These are phyloP conservation scores for Kuraishia floccosa DNA, from an alignment of 805 yeast genomes.

Conservation along the genomic window DNA sequence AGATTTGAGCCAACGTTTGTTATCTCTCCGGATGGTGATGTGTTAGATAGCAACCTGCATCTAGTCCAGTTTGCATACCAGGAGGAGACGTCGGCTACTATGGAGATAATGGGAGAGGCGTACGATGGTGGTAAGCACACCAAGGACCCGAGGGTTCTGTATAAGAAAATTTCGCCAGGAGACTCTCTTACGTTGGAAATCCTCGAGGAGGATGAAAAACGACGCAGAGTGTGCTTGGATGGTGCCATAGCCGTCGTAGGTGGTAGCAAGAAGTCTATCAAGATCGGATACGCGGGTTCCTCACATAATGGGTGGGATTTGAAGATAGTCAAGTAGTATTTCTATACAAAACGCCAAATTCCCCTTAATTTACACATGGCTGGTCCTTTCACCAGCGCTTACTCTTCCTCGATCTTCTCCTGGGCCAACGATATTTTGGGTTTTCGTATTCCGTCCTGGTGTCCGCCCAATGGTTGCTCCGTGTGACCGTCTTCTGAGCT, in stretches of 20 bases:
- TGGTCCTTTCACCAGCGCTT: too few relatives aligned
- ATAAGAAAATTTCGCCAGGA: constrained; percentile 19
- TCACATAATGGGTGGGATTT: constrained; percentile 2
- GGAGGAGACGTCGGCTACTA: constrained; percentile 19
- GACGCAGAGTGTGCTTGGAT: constrained; percentile 56
- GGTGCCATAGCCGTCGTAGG: constrained; percentile 35
- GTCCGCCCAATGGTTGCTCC: too few relatives aligned
- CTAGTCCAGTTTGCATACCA: constrained; percentile 31
- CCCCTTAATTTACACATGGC: too few relatives aligned
- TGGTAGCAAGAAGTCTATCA: constrained; percentile 3
- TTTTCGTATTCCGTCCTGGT: too few relatives aligned
- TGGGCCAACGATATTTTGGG: too few relatives aligned
- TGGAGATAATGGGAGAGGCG: constrained; percentile 46
- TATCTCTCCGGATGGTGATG: constrained; percentile 49
- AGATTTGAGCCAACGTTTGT: constrained; percentile 48
- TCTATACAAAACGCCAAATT: too few relatives aligned
- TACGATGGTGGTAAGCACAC: constrained; percentile 49
- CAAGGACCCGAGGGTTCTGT: constrained; percentile 32
- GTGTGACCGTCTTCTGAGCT: too few relatives aligned
- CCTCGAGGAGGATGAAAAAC: constrained; percentile 15
- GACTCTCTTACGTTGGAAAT: constrained; percentile 12
- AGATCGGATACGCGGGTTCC: constrained; percentile 2
- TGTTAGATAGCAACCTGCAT: constrained; percentile 29
- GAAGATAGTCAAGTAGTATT: too few relatives aligned
- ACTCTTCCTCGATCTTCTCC: too few relatives aligned